Evolutionary conservation across 345 rosid genomes (phyloP), one percentile per base, ranked within the genome.

Genomic region (Acer saccharum): DNA sequence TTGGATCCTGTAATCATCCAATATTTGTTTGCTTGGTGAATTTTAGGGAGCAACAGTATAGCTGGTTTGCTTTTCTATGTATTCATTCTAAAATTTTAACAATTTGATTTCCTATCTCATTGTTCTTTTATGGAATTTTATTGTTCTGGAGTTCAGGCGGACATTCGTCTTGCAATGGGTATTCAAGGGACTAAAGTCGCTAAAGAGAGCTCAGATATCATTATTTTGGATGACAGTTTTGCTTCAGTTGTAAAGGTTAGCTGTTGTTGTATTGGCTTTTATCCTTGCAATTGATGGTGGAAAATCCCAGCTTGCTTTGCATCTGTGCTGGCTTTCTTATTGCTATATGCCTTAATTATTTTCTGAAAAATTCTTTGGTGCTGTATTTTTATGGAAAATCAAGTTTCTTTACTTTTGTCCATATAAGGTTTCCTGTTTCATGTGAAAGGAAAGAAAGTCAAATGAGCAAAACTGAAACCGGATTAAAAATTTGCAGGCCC

Each of bases 181-280:
- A 96, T 96, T 76, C 90, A 88, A 86, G 99, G 99, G 72, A 96
- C 98, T 2, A 98, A 96, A 86, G 99, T 96, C 60, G 98, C 99
- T 1, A 96, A 96, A 76, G 99, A 96, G 86, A 96, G 90, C 85
- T 96, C 99, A 1, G 99, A 96, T 80, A 94, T 96, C 75, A 94
- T 96, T 79, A 96, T 96, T 48, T 77, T 96, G 87, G 99, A 96
- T 76, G 99, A 94, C 78, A 84, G 94, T 85, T 96, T 96, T 84
- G 80, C 93, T 76, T 92, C 99, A 4, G 97, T 96, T 83, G 99
- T 96, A 65, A 96, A 96, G 98, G 99, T 87, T 83, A 69, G 81
- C 76, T 25, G 71, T 63, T 25, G 25, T 25, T 35, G 10, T 67
- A 1, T 67, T 21, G 32, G 17, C 20, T 0, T 65, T 66, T 25